Percentiles rank a stretch among this genome's conserved stretches.
Conservation (phyloP, 129 eudicot genomes). For the Pseudognaphalium luteoalbum region DNA sequence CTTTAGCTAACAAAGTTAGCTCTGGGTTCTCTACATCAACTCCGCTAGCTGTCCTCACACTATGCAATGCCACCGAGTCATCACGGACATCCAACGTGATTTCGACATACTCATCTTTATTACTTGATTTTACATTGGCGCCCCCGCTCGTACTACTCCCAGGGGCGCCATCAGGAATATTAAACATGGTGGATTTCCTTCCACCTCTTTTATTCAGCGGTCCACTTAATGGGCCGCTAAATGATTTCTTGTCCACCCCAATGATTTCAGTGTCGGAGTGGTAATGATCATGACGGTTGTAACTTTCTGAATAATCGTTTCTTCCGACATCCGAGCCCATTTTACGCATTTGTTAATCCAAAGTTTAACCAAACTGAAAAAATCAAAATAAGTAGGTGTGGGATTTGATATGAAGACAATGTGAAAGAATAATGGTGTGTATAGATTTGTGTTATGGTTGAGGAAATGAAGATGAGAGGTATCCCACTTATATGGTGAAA, state of each 20-base stretch:
- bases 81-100: conserved; percentile 79
- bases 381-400: neutral
- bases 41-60: conserved; percentile 68
- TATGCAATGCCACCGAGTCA: conserved; percentile 79
- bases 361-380: neutral
- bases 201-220: conserved; percentile 53
- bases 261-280: conserved; percentile 67
- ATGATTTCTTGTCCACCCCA: conserved; percentile 40
- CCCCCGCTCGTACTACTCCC: neutral
- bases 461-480: conserved; percentile 19
- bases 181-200: conserved; percentile 55
- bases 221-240: conserved; percentile 69
- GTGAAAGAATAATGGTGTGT: conserved; percentile 15
- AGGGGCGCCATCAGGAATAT: conserved; percentile 32
- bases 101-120: conserved; percentile 58
- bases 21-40: conserved; percentile 63
- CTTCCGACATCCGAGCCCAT: conserved; percentile 34
- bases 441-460: neutral
- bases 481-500: conserved; percentile 41
- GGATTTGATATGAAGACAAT: neutral
- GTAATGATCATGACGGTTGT: conserved; percentile 42
- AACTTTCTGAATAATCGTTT: conserved; percentile 28
- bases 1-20: conserved; percentile 48
- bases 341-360: conserved; percentile 33
- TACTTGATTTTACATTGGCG: conserved; percentile 11